Evolutionary conservation across 805 yeast genomes (phyloP), one percentile per base, ranked within the genome.

Genomic region (Candida railenensis): DNA sequence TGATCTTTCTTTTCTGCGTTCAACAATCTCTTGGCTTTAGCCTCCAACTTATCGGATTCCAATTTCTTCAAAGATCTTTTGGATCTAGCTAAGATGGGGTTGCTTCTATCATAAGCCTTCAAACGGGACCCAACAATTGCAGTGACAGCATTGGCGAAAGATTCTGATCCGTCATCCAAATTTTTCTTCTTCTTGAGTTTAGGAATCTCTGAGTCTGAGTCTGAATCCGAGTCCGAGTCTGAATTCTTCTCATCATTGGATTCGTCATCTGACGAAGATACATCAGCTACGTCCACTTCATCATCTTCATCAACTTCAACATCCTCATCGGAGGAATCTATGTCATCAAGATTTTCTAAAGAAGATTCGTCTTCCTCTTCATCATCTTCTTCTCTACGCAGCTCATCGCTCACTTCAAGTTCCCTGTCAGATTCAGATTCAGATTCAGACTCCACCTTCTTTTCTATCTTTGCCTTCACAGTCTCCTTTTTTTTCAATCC

Each of bases 1-100:
- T 76, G 64, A 45, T 75, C 80, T 59, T 81, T 85, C 74, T 84
- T 87, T 59, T 94, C 98, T 2, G 78, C 76, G 12, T 81, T 65
- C 15, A 92, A 50, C 18, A 83, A 80, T 53, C 85, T 76, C 57
- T 81, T 83, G 9, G 97, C 98, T 62, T 89, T 87, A 49, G 81
- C 79, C 56, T 92, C 97, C 40, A 94, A 71, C 58, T 86, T 87
- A 43, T 87, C 89, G 28, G 83, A 78, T 55, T 91, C 97, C 47
- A 87, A 76, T 53, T 87, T 83, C 66, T 83, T 85, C 43, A 83
- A 50, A 0, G 83, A 78, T 37, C 77, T 74, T 53, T 85, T 87
- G 58, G 87, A 87, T 67, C 98, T 82, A 5, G 92, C 91, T 67
- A 92, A 76, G 46, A 92, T 88, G 2, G 99, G 99, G 62, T 91